Conservation (phyloP, 495 filamentous ascomycete species). For the Parachaetomium inaequale region DNA sequence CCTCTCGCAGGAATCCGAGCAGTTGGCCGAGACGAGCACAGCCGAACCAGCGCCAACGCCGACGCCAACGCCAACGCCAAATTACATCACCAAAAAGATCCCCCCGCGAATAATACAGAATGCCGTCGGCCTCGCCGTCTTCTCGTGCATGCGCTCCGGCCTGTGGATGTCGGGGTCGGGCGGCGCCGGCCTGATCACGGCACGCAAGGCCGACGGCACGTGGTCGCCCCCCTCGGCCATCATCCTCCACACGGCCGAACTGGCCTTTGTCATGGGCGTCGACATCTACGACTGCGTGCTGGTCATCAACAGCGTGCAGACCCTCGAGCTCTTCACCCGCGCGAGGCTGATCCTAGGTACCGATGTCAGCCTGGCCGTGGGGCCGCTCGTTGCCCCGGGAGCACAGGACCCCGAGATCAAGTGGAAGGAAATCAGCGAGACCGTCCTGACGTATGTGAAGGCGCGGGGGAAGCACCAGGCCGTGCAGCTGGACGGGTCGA, state of each 20-base stretch:
- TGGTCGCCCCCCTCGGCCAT: constrained; percentile 90
- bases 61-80: constrained; percentile 32
- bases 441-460: constrained; percentile 86
- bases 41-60: constrained; percentile 35
- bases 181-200: constrained; percentile 77
- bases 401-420: constrained; percentile 70
- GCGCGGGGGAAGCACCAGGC: constrained; percentile 79
- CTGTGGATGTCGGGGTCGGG: constrained; percentile 88
- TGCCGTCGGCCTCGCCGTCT: constrained; percentile 83
- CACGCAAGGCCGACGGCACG: constrained; percentile 71
- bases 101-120: constrained; percentile 75
- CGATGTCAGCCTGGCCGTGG: constrained; percentile 72
- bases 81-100: constrained; percentile 72
- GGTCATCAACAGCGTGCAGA: constrained; percentile 79
- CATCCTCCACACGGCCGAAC: constrained; percentile 76
- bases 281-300: constrained; percentile 93
- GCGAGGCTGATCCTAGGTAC: constrained; percentile 73
- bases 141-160: constrained; percentile 89
- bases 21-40: constrained; percentile 12
- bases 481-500: constrained; percentile 77
- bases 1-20: constrained; percentile 36
- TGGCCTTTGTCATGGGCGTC: constrained; percentile 85
- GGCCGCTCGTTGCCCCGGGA: constrained; percentile 73
- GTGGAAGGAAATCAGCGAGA: constrained; percentile 54
- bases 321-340: constrained; percentile 74